Evolutionary conservation across 1,284 basidiomycete genomes (phyloP), one percentile per base, ranked within the genome.

Genomic region (Apiotrichum porosum): DNA sequence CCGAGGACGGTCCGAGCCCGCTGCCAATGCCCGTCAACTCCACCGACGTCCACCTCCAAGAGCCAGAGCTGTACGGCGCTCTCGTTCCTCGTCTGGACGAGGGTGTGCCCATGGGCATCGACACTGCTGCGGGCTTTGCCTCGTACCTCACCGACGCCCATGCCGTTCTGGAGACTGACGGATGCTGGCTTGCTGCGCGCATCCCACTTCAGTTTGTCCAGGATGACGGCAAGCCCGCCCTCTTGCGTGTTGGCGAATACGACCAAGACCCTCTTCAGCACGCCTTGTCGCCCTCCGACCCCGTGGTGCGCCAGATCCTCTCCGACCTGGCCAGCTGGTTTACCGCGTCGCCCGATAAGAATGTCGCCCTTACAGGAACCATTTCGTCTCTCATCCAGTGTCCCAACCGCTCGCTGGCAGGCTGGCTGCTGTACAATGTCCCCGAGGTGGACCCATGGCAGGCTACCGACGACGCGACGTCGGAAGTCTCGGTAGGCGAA

Each of bases 91-190:
- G 84, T 9, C 81, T 92, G 22, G 86, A 93, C 63, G 84, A 85
- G 13, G 80, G 81, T 1, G 81, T 85, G 56, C 79, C 78, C 51
- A 78, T 79, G 22, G 56, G 56, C 3, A 44, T 58, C 22, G 84
- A 88, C n/a, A 84, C 88, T 66, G 88, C 86, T 63, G 86, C 87
- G 1, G 86, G 87, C 15, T 93, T 90, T 58, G 82, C 86, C 2
- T 56, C 53, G 1, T 72, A 72, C 45, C 52, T 72, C 4, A 48
- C 62, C 23, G 69, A 71, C 44, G 59, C 62, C 34, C 52, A 58
- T 24, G 53, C 60, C 9, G 33, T 50, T 12, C 53, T 70, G 22
- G 57, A 65, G 34, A 38, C 47, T 0, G 61, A 69, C 40, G 31
- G 40, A 9, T 70, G 68, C 47, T 70, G 57, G 53, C 46, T 50